Conservation (phyloP, 176 grass and related monocot species). For the Musa acuminata region DNA sequence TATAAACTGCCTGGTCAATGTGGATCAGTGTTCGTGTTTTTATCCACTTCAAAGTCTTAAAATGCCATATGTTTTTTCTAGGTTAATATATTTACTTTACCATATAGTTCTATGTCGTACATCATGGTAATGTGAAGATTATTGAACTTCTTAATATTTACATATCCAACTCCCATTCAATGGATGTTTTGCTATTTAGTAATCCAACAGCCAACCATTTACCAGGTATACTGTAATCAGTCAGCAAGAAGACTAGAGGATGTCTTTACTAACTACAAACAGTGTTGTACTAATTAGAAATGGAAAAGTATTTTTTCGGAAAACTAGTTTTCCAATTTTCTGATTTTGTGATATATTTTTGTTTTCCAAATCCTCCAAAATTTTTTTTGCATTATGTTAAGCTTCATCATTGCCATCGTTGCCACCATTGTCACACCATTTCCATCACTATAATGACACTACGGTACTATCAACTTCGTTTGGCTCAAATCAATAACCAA, state of each 20-base stretch:
- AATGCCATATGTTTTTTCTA: background rate
- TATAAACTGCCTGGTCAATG: background rate
- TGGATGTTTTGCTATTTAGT: background rate
- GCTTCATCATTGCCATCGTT: no score
- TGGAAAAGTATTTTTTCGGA: no score
- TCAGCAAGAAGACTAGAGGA: background rate
- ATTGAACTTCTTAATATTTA: no score
- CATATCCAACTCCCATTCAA: background rate
- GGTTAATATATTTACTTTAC: background rate
- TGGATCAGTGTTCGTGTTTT: background rate
- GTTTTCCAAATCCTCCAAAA: no score
- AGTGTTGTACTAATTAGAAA: background rate
- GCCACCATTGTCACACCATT: no score
- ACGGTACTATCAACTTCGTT: no score
- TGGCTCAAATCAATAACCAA: no score
- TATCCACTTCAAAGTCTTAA: background rate
- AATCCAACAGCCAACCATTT: background rate
- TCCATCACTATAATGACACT: no score
- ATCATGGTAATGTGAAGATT: background rate
- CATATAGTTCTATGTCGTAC: background rate
- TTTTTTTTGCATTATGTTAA: no score
- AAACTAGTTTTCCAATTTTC: no score
- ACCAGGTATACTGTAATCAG: background rate
- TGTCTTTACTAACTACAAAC: background rate
- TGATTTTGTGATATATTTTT: no score